A percentile compares a stretch with the other conserved stretches of the same genome.
phyloP scores from a whole-genome alignment of 805 yeast species.

The Limtongozyma cylindracea region DNA sequence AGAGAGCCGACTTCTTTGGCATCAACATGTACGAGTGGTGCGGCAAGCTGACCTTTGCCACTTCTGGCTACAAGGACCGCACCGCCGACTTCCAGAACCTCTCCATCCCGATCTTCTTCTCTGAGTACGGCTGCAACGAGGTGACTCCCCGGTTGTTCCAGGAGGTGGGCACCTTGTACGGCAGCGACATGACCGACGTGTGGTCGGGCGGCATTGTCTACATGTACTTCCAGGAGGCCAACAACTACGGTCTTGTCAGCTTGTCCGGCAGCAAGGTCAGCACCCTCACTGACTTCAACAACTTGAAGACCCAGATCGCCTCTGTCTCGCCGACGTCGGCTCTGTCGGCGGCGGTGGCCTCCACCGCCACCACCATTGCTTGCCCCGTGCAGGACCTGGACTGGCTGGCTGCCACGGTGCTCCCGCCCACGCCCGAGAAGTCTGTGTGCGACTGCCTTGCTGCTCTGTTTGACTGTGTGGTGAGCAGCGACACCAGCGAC shows the following conservation, averaged over 20 bases:
- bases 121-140: slow-evolving; percentile 73
- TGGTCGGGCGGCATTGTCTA: slow-evolving; percentile 92
- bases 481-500: slow-evolving; percentile 21
- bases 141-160: slow-evolving; percentile 52
- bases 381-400: slow-evolving; percentile 10
- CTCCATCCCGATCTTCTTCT: slow-evolving; percentile 62
- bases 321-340: slow-evolving; percentile 1
- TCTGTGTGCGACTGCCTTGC: slow-evolving; percentile 40
- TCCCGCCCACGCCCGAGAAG: slow-evolving; percentile 63
- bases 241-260: slow-evolving; percentile 59
- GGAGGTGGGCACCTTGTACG: slow-evolving; percentile 45
- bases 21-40: slow-evolving; percentile 83
- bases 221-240: slow-evolving; percentile 73
- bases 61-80: slow-evolving; percentile 46
- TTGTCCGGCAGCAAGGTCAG: slow-evolving; percentile 21
- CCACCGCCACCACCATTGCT: slow-evolving; percentile 12
- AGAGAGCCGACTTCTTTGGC: slow-evolving; percentile 59
- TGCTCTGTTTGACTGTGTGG: slow-evolving; percentile 30
- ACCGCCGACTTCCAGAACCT: slow-evolving; percentile 50
- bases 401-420: slow-evolving; percentile 42
- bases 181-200: slow-evolving; percentile 56
- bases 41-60: slow-evolving; percentile 28
- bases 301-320: slow-evolving; percentile 4
- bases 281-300: slow-evolving; percentile 32
- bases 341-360: slow-evolving; percentile 1